Conservation (phyloP, 2,329 filamentous ascomycete species). For the Boeremia exigua region DNA sequence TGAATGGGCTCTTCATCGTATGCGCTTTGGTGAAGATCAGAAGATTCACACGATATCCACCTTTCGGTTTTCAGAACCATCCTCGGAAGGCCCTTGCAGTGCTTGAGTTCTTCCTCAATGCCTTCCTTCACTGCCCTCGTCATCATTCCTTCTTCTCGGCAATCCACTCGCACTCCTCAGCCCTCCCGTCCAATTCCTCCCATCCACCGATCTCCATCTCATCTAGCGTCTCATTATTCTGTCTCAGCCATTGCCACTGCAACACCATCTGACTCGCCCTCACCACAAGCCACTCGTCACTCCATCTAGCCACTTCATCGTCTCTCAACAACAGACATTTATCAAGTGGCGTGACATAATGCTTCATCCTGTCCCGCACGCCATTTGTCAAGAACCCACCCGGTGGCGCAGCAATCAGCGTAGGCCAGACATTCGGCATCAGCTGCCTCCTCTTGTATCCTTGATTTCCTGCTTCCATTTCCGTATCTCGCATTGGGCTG, state of each 20-base stretch:
- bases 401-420: slow-evolving; percentile 28
- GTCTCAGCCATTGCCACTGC: slow-evolving; percentile 40
- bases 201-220: slow-evolving; percentile 34
- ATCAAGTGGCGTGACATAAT: slow-evolving; percentile 38
- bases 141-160: slow-evolving; percentile 20
- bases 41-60: background rate
- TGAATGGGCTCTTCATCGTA: background rate
- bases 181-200: slow-evolving; percentile 30
- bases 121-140: background rate
- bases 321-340: slow-evolving; percentile 28
- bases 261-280: slow-evolving; percentile 22
- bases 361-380: slow-evolving; percentile 35
- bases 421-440: slow-evolving; percentile 31
- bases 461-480: background rate
- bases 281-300: slow-evolving; percentile 7
- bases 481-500: background rate
- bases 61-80: background rate
- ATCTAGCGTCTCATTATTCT: slow-evolving; percentile 30
- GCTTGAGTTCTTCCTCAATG: background rate
- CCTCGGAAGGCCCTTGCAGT: background rate
- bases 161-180: slow-evolving; percentile 38
- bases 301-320: slow-evolving; percentile 27
- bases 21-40: background rate
- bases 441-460: slow-evolving; percentile 8
- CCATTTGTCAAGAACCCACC: slow-evolving; percentile 24